Percentiles rank a stretch among this genome's conserved stretches.
These are phyloP conservation scores for Tylopilus cervinicoccineus DNA, from an alignment of 768 basidiomycete genomes.

Conservation along the genomic window DNA sequence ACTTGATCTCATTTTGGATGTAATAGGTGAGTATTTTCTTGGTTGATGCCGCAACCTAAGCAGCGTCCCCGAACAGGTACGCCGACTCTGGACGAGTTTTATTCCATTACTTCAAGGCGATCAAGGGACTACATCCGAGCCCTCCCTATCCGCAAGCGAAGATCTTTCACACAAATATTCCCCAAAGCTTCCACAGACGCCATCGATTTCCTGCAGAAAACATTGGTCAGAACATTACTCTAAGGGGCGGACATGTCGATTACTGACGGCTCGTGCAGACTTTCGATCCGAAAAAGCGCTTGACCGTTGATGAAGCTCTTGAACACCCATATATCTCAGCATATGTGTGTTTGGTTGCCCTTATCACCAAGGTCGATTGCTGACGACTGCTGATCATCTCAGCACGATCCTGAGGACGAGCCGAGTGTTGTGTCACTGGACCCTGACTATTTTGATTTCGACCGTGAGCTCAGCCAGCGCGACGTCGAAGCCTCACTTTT, in stretches of 20 bases:
- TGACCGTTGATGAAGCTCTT: conserved; percentile 79
- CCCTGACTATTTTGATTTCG: conserved; percentile 88
- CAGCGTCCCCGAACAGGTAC: conserved; percentile 46
- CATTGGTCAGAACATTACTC: conserved; percentile 43
- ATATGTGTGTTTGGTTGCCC: conserved; percentile 45
- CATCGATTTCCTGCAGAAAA: conserved; percentile 68
- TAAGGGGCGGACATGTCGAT: conserved; percentile 27
- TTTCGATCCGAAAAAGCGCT: conserved; percentile 83
- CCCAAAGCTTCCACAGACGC: conserved; percentile 73
- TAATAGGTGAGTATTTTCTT: conserved; percentile 51
- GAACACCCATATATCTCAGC: conserved; percentile 79
- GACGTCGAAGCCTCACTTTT: not conserved
- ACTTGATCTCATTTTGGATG: conserved; percentile 81
- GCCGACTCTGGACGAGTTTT: conserved; percentile 86
- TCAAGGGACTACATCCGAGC: conserved; percentile 87
- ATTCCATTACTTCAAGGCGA: conserved; percentile 79
- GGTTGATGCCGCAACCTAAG: conserved; percentile 6
- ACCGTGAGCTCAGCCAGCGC: conserved; percentile 45
- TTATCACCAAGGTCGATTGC: not conserved
- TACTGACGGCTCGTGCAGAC: conserved; percentile 41
- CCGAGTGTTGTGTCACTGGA: conserved; percentile 76
- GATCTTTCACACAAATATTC: conserved; percentile 68
- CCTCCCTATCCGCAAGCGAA: conserved; percentile 76
- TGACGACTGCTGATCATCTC: conserved; percentile 8
- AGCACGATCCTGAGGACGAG: conserved; percentile 91